Percentiles rank a stretch among this genome's conserved stretches.
Conservation (phyloP, 2,329 filamentous ascomycete genomes). For the Arthrobotrys megalospora region DNA sequence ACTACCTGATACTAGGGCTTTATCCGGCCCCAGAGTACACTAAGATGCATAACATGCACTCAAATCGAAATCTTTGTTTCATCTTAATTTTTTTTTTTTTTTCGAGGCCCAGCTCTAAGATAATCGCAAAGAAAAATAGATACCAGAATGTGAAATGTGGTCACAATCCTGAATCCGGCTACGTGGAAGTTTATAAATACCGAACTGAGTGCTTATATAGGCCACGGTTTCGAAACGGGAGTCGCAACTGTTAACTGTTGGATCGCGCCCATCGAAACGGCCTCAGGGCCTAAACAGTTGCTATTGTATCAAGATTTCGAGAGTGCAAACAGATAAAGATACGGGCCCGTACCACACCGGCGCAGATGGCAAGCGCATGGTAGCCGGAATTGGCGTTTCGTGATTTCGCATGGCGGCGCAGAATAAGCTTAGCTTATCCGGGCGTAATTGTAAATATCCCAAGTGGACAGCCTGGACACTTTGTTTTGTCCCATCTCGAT, state of each 20-base stretch:
- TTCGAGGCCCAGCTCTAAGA: background rate
- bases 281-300: background rate
- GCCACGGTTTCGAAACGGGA: constrained; percentile 14
- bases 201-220: background rate
- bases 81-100: no score
- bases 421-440: constrained; percentile 10
- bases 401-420: constrained; percentile 1
- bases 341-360: background rate
- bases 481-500: constrained; percentile 11
- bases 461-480: constrained; percentile 18
- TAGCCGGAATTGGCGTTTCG: background rate
- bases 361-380: background rate
- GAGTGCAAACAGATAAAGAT: no score
- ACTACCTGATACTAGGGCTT: no score
- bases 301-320: background rate
- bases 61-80: no score
- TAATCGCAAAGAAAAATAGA: background rate
- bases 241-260: background rate
- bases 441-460: background rate
- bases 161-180: background rate
- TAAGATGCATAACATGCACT: background rate
- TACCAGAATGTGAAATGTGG: background rate
- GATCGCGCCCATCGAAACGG: background rate
- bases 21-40: no score
- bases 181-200: constrained; percentile 12